A percentile compares a stretch with the other conserved stretches of the same genome.
These are phyloP conservation scores for Blastocystis sp. DNA, from an alignment of 352 stramenopile genomes.

Conservation along the genomic window DNA sequence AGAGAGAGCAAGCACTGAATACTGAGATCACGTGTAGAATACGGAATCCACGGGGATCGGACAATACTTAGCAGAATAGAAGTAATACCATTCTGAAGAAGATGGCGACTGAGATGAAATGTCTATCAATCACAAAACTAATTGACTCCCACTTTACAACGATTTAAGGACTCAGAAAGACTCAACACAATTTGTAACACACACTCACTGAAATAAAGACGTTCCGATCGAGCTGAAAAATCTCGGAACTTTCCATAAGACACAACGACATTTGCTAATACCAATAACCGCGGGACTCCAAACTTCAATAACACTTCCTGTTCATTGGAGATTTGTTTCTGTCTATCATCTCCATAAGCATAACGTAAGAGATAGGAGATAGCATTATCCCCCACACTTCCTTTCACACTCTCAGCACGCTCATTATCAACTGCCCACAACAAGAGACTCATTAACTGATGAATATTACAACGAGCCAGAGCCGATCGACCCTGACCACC, in stretches of 20 bases:
- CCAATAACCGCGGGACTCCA: constrained; percentile 22
- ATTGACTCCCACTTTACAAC: background rate
- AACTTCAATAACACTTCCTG: constrained; percentile 45
- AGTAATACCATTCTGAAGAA: constrained; percentile 26
- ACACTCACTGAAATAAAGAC: background rate
- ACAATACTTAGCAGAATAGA: constrained; percentile 12
- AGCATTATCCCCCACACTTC: constrained; percentile 9
- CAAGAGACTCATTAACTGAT: constrained; percentile 47
- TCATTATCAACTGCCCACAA: constrained; percentile 57
- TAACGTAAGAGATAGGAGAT: background rate
- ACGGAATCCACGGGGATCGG: constrained; percentile 2
- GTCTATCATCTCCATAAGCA: background rate
- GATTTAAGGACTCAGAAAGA: background rate
- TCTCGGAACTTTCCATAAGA: constrained; percentile 13
- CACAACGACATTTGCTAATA: background rate
- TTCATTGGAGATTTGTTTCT: background rate
- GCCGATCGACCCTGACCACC: background rate
- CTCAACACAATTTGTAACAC: background rate
- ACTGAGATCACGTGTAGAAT: background rate
- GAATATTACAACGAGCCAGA: background rate
- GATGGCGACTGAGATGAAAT: background rate
- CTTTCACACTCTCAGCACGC: background rate
- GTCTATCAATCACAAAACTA: background rate
- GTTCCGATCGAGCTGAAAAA: background rate
- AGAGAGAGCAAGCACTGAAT: background rate